phyloP scores from a whole-genome alignment of 768 basidiomycete genomes.

The Pleurotus salmoneostramineus region DNA sequence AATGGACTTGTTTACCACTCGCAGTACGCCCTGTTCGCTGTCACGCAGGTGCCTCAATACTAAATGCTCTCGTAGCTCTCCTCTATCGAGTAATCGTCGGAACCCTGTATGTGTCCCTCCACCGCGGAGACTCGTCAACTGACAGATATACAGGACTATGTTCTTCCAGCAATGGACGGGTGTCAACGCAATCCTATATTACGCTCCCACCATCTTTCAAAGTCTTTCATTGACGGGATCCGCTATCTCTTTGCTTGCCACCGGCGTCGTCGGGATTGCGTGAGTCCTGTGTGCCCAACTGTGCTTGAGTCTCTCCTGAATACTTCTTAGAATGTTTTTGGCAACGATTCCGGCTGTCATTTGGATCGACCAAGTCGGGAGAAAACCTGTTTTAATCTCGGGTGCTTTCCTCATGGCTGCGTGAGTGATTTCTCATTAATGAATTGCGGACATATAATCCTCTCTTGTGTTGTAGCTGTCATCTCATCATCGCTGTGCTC shows the following conservation, averaged over 20 bases:
- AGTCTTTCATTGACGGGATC: slow-evolving; percentile 58
- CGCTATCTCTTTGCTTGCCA: slow-evolving; percentile 46
- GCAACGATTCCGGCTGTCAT: slow-evolving; percentile 80
- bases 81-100: slow-evolving; percentile 62
- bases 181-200: slow-evolving; percentile 73
- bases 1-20: slow-evolving; percentile 51
- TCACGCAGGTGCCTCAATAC: background rate
- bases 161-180: slow-evolving; percentile 85
- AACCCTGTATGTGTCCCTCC: slow-evolving; percentile 35
- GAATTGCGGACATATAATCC: slow-evolving; percentile 3
- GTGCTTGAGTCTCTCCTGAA: background rate
- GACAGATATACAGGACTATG: slow-evolving; percentile 44
- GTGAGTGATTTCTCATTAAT: slow-evolving; percentile 25
- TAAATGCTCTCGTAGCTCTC: slow-evolving; percentile 33
- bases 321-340: slow-evolving; percentile 53
- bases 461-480: slow-evolving; percentile 38
- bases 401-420: slow-evolving; percentile 71
- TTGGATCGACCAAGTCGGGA: slow-evolving; percentile 75
- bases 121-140: background rate
- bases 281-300: slow-evolving; percentile 26
- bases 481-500: slow-evolving; percentile 66
- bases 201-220: slow-evolving; percentile 69
- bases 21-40: slow-evolving; percentile 25
- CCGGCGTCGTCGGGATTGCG: slow-evolving; percentile 78
- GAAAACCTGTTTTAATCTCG: slow-evolving; percentile 70